These are phyloP conservation scores for Tetraselmis chui DNA, from an alignment of 139 green algal species.

Conservation along the genomic window DNA sequence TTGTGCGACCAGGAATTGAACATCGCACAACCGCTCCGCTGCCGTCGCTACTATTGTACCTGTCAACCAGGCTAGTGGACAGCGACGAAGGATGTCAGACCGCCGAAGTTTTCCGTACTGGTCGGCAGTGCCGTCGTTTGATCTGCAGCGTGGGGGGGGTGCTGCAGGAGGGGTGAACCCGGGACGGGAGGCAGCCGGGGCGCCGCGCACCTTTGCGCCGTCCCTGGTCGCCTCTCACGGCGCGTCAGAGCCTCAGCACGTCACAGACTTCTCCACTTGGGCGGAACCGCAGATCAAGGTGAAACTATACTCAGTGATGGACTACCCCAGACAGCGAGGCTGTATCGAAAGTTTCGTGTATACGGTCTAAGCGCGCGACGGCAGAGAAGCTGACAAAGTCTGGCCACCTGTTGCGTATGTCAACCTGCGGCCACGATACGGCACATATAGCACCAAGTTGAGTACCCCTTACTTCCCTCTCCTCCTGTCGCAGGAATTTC, in stretches of 20 bases:
- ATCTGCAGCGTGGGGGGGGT: conserved; percentile 15
- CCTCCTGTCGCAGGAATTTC: conserved; percentile 36
- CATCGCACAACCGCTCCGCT: too few relatives aligned
- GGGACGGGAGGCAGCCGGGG: background rate
- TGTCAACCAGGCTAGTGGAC: too few relatives aligned
- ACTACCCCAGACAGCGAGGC: background rate
- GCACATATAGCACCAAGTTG: too few relatives aligned
- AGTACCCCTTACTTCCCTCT: background rate
- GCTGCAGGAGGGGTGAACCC: background rate
- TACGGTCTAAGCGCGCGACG: background rate
- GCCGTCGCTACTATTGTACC: too few relatives aligned
- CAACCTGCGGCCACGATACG: too few relatives aligned
- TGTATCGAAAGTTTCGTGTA: background rate
- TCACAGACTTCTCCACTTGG: conserved; percentile 58
- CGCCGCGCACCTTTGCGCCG: background rate
- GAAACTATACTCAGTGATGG: background rate
- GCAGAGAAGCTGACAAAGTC: background rate
- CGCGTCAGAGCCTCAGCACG: background rate
- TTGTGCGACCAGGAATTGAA: too few relatives aligned
- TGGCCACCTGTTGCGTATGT: background rate
- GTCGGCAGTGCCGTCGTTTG: conserved; percentile 20
- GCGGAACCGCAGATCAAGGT: conserved; percentile 52
- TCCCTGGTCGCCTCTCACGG: background rate
- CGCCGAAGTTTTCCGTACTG: conserved; percentile 35
- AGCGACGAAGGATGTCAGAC: conserved; percentile 1